Evolutionary conservation across 495 filamentous ascomycete genomes (phyloP), one percentile per base, ranked within the genome.

Genomic region (Penicillium bialowiezense): DNA sequence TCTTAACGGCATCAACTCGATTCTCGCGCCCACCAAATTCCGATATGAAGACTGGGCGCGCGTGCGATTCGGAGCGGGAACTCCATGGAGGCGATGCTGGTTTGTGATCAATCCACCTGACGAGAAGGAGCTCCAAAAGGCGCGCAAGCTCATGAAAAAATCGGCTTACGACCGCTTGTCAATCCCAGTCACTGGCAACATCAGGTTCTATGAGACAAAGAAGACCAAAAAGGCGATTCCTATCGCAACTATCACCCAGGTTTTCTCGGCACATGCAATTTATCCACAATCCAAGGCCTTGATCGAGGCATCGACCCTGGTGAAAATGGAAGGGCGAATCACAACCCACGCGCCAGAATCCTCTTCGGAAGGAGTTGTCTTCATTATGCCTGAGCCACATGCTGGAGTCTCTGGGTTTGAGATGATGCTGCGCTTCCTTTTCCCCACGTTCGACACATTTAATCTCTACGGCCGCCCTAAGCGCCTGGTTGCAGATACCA

Each of bases 41-140:
- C 87, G 83, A 43, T 75, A 88, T 39, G 90, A 95, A 67, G 91
- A 97, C 69, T 99, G 95, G 95, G 90, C 88, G 2, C 82, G 93
- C 41, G 95, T 99, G 14, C 77, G 93, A 54, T 99, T 99, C 58
- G 93, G 93, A 14, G 92, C 95, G 12, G 93, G 93, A 14, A 96
- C 92, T 8, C 92, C 93, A 2, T 99, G 93, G 93, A 82, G 87
- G 58, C 85, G 92, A 12, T 97, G 91, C 64, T 99, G 90, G 89
- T 96, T 90, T 67, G 92, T 97, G 51, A 86, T 97, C 47, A 80
- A 81, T 8, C 93, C 92, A 17, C 93, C 95, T 3, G 87, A 91
- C 56, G 91, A 96, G 66, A 99, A 97, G 69, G 87, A 93, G 44
- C 80, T 84, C 33, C 83, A 87, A 51, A 95, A 90, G 60, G 77